Base-by-base conservation (phyloP, 2,329 filamentous ascomycete genomes). In the Phoma sp. region DNA sequence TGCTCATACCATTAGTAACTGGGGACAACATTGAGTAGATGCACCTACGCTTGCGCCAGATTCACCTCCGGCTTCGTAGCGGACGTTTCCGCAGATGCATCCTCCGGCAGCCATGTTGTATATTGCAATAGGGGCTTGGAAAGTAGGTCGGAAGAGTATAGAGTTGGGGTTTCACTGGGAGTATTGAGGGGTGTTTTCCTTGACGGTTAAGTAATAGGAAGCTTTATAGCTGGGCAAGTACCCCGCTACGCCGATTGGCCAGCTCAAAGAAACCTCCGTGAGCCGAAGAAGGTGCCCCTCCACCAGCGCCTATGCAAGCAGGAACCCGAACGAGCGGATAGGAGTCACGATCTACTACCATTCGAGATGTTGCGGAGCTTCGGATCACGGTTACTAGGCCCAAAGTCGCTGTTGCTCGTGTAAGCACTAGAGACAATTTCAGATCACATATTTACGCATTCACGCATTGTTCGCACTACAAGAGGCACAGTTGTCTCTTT, bases 51-150 rank as follows among this genome's bases (percentile, higher is more conserved):
- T 81, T 33, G 61, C 73, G 15, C 71, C 67, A 2, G 78, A 75
- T 37, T 84, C 78, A 44, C 81, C 81, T 35, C 74, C 77, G 51
- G 77, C 77, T 47, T 76, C 74, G 62, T 83, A 77, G 47, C 78
- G 76, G 61, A 83, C 70, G 21, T 79, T 80, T 35, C 78, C 81
- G 71, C 82, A 84, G 54, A 80, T 71, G 68, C 82, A 84, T 61
- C 78, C 74, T 74, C 81, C 80, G 48, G 69, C 57, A 56, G 48
- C 55, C 65, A 69, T 69, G 6, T 48, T 58, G 49, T 38, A 27
- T 41, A 40, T n/a, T 44, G 36, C 2, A 31, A 17, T 50, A 15
- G 25, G 27, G 36, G 36, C 36, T 39, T 40, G 17, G 32, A 13
- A 31, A 31, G 29, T 13, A 6, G 29, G 4, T 31, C 6, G 29